Percentiles rank a stretch among this genome's conserved stretches.
Conservation (phyloP, 345 rosid species). For the Boechera retrofracta region DNA sequence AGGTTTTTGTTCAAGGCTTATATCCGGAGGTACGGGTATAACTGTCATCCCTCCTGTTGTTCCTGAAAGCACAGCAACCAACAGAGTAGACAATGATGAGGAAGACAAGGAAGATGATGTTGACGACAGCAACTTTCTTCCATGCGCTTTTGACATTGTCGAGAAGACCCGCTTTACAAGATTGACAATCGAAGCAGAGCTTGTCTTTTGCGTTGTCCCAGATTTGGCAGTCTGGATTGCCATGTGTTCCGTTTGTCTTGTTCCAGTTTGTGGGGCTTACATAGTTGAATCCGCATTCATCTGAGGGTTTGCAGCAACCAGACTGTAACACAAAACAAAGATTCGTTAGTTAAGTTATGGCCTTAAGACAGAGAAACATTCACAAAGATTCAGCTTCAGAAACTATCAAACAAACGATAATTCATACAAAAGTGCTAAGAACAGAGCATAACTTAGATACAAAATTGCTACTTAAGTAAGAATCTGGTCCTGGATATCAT, state of each 20-base stretch:
- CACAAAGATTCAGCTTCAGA: not conserved
- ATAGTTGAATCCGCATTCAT: slow-evolving; percentile 64
- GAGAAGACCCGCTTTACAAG: slow-evolving; percentile 94
- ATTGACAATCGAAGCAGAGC: slow-evolving; percentile 79
- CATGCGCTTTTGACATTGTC: slow-evolving; percentile 82
- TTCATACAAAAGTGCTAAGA: not conserved
- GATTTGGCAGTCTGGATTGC: slow-evolving; percentile 60
- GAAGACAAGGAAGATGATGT: slow-evolving; percentile 79
- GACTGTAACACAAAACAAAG: slow-evolving; percentile 56
- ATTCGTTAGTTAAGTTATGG: not conserved
- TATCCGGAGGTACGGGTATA: slow-evolving; percentile 39
- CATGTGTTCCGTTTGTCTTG: slow-evolving; percentile 11
- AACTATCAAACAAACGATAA: not conserved
- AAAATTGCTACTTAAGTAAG: slow-evolving; percentile 1
- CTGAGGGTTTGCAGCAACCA: slow-evolving; percentile 95
- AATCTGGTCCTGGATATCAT: not conserved
- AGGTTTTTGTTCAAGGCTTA: slow-evolving; percentile 42
- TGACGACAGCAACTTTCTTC: slow-evolving; percentile 92
- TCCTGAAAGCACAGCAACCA: slow-evolving; percentile 97
- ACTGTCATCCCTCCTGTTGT: slow-evolving; percentile 65
- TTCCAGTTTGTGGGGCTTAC: slow-evolving; percentile 67
- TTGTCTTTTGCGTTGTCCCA: slow-evolving; percentile 59
- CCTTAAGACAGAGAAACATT: not conserved
- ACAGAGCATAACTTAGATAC: not conserved
- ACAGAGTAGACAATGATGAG: slow-evolving; percentile 84